phyloP scores from a whole-genome alignment of 2,329 filamentous ascomycete species.

The Huntiella moniliformis region DNA sequence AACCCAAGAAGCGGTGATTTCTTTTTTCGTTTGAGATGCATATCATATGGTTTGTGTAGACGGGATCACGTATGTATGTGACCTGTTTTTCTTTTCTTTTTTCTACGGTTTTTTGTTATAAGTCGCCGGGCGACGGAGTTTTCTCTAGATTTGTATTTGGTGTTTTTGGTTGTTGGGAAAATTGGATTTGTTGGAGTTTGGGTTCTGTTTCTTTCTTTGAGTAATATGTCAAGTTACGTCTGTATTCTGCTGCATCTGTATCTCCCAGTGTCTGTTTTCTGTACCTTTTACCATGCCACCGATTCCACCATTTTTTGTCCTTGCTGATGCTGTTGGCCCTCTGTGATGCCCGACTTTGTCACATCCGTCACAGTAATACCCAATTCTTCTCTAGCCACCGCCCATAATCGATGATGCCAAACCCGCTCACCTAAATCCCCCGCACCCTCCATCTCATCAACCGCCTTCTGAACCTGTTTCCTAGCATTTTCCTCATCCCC shows the following conservation, averaged over 20 bases:
- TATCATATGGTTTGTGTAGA: background rate
- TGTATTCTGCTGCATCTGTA: too few relatives aligned
- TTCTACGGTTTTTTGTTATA: background rate
- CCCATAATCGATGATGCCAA: constrained; percentile 34
- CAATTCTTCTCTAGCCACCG: constrained; percentile 22
- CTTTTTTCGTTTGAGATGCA: background rate
- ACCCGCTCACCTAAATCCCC: constrained; percentile 18
- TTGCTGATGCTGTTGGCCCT: too few relatives aligned
- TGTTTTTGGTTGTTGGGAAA: background rate
- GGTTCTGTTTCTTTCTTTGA: too few relatives aligned
- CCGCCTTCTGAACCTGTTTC: constrained; percentile 18
- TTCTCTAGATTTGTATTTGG: background rate
- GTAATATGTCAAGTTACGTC: too few relatives aligned
- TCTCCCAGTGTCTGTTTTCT: background rate
- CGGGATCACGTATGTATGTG: background rate
- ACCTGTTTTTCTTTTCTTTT: background rate
- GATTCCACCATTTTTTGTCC: too few relatives aligned
- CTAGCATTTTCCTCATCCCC: constrained; percentile 16
- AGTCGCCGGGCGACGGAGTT: background rate
- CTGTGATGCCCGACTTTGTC: too few relatives aligned
- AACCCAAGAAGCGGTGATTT: constrained; percentile 7
- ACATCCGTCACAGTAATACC: background rate
- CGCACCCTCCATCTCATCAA: constrained; percentile 13
- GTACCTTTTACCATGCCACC: background rate
- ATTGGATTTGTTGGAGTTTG: background rate